A percentile compares a stretch with the other conserved stretches of the same genome.
These are phyloP conservation scores for Spathaspora hagerdaliae DNA, from an alignment of 805 yeast genomes.

Conservation along the genomic window DNA sequence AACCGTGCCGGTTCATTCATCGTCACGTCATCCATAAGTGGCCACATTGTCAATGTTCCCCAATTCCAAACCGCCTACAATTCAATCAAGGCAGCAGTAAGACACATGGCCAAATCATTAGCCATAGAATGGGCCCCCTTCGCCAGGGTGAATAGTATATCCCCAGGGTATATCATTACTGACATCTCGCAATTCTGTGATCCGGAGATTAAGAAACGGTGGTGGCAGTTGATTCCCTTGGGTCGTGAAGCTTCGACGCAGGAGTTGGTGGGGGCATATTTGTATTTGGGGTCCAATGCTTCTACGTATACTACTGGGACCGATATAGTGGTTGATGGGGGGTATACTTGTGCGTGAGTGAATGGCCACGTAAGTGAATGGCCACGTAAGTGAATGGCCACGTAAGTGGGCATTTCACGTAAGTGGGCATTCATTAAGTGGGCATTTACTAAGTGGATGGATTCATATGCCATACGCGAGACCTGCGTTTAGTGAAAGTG, in stretches of 20 bases:
- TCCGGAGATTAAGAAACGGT: conserved; percentile 26
- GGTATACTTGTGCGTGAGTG: conserved; percentile 32
- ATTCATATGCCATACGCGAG: too few relatives aligned
- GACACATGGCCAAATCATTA: conserved; percentile 40
- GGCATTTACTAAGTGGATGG: too few relatives aligned
- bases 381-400: too few relatives aligned
- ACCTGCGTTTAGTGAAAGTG: too few relatives aligned
- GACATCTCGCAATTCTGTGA: conserved; percentile 37
- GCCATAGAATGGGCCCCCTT: conserved; percentile 48
- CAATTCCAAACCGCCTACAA: conserved; percentile 45
- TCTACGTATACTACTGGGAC: conserved; percentile 42
- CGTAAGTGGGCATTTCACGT: too few relatives aligned
- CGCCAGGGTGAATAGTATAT: conserved; percentile 39
- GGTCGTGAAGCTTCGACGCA: conserved; percentile 44
- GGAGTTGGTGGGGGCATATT: conserved; percentile 45
- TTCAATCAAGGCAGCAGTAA: conserved; percentile 44
- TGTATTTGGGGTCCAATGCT: conserved; percentile 43
- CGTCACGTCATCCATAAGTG: conserved; percentile 45
- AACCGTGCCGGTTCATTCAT: conserved; percentile 41
- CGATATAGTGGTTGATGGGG: conserved; percentile 45
- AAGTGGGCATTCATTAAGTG: too few relatives aligned
- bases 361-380: conserved; percentile 9
- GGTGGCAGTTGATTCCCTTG: conserved; percentile 41
- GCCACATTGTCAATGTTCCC: conserved; percentile 45
- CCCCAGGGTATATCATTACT: conserved; percentile 42